These are phyloP conservation scores for Phylloporus rhodoxanthus DNA, from an alignment of 768 basidiomycete genomes.

Conservation along the genomic window DNA sequence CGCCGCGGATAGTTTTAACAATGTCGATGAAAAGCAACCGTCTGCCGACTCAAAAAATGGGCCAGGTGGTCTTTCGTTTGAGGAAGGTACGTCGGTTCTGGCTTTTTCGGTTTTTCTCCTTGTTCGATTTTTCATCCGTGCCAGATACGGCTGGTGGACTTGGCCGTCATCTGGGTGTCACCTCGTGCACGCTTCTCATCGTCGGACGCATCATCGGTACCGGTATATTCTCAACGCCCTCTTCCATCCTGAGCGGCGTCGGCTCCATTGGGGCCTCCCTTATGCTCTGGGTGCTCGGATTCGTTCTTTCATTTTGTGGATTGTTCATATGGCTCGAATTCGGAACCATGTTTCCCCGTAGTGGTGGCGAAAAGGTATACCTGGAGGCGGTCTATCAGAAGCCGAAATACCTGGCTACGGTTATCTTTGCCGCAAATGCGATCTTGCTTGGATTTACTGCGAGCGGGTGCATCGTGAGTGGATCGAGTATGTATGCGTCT, in stretches of 20 bases:
- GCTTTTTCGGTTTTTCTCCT: too few species aligned
- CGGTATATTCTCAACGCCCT: slow-evolving; percentile 61
- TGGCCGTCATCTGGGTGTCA: slow-evolving; percentile 52
- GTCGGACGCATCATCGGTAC: slow-evolving; percentile 57
- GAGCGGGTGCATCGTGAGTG: slow-evolving; percentile 44
- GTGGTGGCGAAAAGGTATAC: slow-evolving; percentile 60
- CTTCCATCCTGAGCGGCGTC: slow-evolving; percentile 51
- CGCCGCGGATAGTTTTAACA: background rate
- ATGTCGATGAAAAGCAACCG: background rate
- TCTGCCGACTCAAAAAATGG: slow-evolving; percentile 18
- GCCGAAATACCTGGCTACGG: slow-evolving; percentile 44
- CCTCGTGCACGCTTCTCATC: slow-evolving; percentile 52
- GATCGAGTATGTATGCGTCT: background rate
- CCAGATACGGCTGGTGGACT: slow-evolving; percentile 52
- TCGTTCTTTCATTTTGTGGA: slow-evolving; percentile 51
- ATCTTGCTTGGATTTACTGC: slow-evolving; percentile 41
- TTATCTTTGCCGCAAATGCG: slow-evolving; percentile 44
- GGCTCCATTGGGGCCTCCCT: slow-evolving; percentile 55
- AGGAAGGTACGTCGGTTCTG: slow-evolving; percentile 37
- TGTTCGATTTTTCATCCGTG: too few species aligned
- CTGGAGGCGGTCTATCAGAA: slow-evolving; percentile 48
- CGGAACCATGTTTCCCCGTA: slow-evolving; percentile 59
- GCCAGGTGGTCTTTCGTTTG: slow-evolving; percentile 42
- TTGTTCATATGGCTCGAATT: slow-evolving; percentile 60
- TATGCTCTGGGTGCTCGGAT: slow-evolving; percentile 61